Evolutionary conservation across 306 rosid species (phyloP).

Genomic region (Citrullus colocynthis): DNA sequence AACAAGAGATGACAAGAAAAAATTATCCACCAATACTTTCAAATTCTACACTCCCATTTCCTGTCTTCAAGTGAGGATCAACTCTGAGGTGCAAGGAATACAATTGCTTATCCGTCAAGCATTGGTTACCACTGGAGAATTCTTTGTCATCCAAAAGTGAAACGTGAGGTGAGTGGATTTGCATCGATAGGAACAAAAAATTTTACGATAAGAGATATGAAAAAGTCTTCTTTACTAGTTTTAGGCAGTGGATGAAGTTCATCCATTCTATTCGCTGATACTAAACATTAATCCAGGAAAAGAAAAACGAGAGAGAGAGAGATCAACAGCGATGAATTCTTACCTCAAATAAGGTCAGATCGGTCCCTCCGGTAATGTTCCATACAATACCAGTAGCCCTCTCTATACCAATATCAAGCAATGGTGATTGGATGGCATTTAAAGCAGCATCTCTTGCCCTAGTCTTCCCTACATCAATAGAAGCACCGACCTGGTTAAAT

Average conservation of each 20-base stretch:
- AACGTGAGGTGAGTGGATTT: neutral
- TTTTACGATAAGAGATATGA: neutral
- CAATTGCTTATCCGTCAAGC: neutral
- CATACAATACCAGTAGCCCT: conserved; percentile 99
- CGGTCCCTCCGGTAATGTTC: conserved; percentile 98
- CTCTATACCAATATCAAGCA: conserved; percentile 94
- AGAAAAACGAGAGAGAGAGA: neutral
- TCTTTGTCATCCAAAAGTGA: neutral
- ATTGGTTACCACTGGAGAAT: neutral
- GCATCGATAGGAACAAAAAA: neutral
- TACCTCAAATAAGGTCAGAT: conserved; percentile 92
- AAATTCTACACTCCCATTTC: neutral
- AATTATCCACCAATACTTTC: neutral
- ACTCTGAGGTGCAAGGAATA: neutral
- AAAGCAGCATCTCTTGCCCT: conserved; percentile 99
- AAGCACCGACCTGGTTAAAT: conserved; percentile 10
- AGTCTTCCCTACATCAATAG: conserved; percentile 63
- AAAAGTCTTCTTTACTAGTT: neutral
- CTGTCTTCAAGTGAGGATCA: neutral
- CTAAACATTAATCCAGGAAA: neutral
- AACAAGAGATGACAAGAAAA: neutral
- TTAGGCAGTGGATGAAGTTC: neutral
- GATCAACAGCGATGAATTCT: neutral
- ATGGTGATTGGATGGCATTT: conserved; percentile 96
- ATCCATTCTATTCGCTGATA: neutral